Evolutionary conservation across 345 rosid genomes (phyloP), one percentile per base, ranked within the genome.

Genomic region (Gynandropsis gynandra): DNA sequence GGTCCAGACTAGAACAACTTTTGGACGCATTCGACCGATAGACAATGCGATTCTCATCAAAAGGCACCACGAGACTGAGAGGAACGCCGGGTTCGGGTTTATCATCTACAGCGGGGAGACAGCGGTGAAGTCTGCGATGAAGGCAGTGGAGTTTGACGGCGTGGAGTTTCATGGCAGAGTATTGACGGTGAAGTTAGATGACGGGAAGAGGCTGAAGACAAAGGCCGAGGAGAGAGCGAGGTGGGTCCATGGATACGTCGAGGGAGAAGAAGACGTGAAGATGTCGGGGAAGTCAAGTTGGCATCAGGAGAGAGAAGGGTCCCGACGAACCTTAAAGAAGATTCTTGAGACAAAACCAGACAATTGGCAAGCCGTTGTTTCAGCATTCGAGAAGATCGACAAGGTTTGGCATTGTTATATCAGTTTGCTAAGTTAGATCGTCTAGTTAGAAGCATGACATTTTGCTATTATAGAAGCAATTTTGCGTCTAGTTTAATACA

Each of bases 321-420:
- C 70, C 3, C 67, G 81, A 57, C 69, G 41, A 56, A 73, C 72
- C 1, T 66, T 87, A 15, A 67, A 80, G 42, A 71, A 57, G 64
- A 77, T 81, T 54, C 9, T 92, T 24, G 87, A 87, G 66, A 75
- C 83, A 0, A 76, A 77, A 52, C 95, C 83, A 0, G 93, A 85
- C 67, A 78, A 87, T 36, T 92, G 96, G 98, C 98, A 92, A 76
- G 92, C 87, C 1, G 96, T 82, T 55, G 80, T 92, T 34, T 67
- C 58, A 9, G 84, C 90, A 35, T 92, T 92, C 35, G 95, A 87
- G 66, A 85, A 67, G 71, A 73, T 92, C 70, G 70, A 71, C 51
- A 92, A 87, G 93, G 98, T 87, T 50, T 48, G 64, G 42, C 42
- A 10, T 31, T 65, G 24, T 35, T 46, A 33, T 43, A 42, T 59